Base-by-base conservation (phyloP, 257 asterid genomes). In the Ajuga chamaepitys region DNA sequence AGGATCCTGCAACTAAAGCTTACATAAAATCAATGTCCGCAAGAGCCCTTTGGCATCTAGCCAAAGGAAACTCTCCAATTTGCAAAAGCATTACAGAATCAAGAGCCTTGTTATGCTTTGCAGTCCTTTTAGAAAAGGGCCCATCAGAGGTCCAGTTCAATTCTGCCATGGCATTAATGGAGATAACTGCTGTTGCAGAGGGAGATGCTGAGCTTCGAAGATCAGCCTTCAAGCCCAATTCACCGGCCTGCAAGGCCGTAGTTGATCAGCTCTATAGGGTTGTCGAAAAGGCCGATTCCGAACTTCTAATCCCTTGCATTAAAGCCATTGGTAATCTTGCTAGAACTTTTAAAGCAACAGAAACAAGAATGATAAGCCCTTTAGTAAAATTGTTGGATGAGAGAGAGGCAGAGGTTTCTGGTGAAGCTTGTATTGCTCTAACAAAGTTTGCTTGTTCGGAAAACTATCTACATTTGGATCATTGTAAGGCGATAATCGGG, bases 111-210 rank as follows among this genome's bases (percentile, higher is more conserved):
- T 32, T 89, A 26, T 92, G 95, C 55, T 86, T 88, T 18, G 91
- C 95, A 1, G 84, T 78, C 9, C 91, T 88, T 7, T 35, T 85
- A 32, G 93, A 92, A 67, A 89, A 83, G 54, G 98, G 98, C 12
- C 60, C 80, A 0, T 71, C 77, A 16, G 89, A 88, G 17, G 95
- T 86, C 42, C 87, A 74, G 77, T 78, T 54, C 77, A 76, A 85
- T 42, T 89, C 98, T 0, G 92, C 95, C 3, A 87, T 85, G 98
- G 95, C 95, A 2, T 70, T 92, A 67, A 85, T 85, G 93, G 95
- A 87, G 78, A 87, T 87, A 58, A 85, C 95, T 0, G 83, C 93
- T 0, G 86, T 85, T 9, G 95, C 95, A 1, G 90, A 85, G 22
- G 58, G 63, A 13, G 90, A 87, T 5, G 64, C 90, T 2, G 95